Evolutionary conservation across 2,329 filamentous ascomycete species (phyloP), one percentile per base, ranked within the genome.

Genomic region (Thielaviopsis euricoi): DNA sequence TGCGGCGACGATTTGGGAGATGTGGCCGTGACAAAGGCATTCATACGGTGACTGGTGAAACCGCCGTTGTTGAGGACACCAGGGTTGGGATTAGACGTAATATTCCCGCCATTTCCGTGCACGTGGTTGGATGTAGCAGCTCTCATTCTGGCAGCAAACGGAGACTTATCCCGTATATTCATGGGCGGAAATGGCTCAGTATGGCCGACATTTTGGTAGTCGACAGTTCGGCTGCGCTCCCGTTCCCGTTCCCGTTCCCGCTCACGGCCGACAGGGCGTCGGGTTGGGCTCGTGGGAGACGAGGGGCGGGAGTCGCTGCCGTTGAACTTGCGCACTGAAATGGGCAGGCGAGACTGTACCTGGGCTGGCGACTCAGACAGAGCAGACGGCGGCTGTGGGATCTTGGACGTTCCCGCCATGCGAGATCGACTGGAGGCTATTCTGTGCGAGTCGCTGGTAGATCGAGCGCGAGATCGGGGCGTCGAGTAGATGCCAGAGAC

Each of bases 1-100:
- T 85, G 81, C 3, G 89, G 88, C 1, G 89, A 94, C 37, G 84
- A 77, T 66, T 87, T 88, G 0, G 86, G 80, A 19, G 77, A 75
- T 50, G 86, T 81, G 37, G 80, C 74, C 59, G 85, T 79, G 63
- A 93, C 86, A 67, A 86, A 87, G 46, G 87, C 86, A 64, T 85
- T 83, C 13, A 93, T 43, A 43, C 37, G 37, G 17, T 43, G 37
- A 43, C 37, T 43, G 37, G 15, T 7, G 6, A 43, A 43, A 15
- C 37, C 17, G 13, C 10, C 37, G 37, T n/a, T n/a, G 37, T 40
- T 40, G 3, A 40, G 5, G 10, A 40, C 10, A 10, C 33, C 33
- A 40, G 33, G 15, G 33, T 43, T 43, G 37, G 37, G 37, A 15
- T 12, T n/a, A 5, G 37, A 43, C 2, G 37, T 43, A 61, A 74